Base-by-base conservation (phyloP, 345 rosid species). In the Hypericum perforatum region DNA sequence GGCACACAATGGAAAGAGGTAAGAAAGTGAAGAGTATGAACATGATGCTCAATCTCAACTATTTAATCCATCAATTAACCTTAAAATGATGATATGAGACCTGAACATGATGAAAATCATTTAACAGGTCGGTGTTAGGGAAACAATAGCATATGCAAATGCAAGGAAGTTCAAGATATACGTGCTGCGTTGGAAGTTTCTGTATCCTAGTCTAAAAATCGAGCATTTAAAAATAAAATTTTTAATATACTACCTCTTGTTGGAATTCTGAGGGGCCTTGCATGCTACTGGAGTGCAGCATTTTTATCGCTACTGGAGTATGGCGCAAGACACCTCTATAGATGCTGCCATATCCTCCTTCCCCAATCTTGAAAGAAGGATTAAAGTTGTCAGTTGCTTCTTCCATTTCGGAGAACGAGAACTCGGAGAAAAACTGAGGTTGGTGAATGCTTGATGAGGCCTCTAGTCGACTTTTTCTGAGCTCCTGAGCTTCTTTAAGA, bases 231-330 rank as follows among this genome's bases (percentile, higher is more conserved):
- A 42, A 8, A 8, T 42, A 9, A 42, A 42, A 42, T 42, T 42
- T n/a, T 42, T 2, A 42, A 42, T 1, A 42, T 9, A 8, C 2
- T 42, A 68, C 78, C 74, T 73, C 78, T 15, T 41, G 57, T 41
- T 65, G 62, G 52, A 66, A 77, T 41, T 59, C 37, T 0, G 43
- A 29, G 38, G 54, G 46, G 9, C 39, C 69, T 16, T 59, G 66
- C 45, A 51, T 43, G 43, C 74, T 53, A 39, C 51, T 52, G 39
- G 62, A 15, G 22, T 16, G 43, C 57, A 73, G 64, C 57, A 74
- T 52, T 62, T 74, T 74, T 61, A 78, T 62, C 14, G 73, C 66
- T 53, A 78, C 79, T 9, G 7, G 53, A 1, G 73, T 78, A 45
- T 74, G 57, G 43, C 49, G 64, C 43, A 78, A 73, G 36, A 16